Evolutionary conservation across 2,329 filamentous ascomycete species (phyloP).

Genomic region (Xylariaceae sp.): DNA sequence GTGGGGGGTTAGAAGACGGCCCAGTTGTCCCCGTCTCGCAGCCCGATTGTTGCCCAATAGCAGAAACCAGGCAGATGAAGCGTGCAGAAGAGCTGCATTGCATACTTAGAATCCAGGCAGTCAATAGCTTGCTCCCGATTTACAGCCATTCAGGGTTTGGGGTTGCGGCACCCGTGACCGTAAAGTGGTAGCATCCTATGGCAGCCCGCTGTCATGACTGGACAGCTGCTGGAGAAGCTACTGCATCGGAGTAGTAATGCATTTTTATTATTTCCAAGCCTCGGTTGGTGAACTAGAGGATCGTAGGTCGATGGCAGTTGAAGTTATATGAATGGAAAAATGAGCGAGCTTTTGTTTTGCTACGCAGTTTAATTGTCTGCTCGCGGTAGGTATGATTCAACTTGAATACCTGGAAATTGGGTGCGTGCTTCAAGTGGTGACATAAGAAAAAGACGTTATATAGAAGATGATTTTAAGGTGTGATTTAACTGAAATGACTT

Average conservation of each 20-base stretch:
- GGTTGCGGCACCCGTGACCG: slow-evolving; percentile 29
- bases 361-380: not conserved
- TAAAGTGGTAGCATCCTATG: slow-evolving; percentile 20
- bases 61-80: slow-evolving; percentile 14
- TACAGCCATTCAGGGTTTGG: slow-evolving; percentile 24
- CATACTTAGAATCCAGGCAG: slow-evolving; percentile 12
- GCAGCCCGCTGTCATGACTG: slow-evolving; percentile 26
- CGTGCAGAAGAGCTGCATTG: slow-evolving; percentile 25
- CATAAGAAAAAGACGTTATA: too few relatives aligned
- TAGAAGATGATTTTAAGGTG: too few relatives aligned
- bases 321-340: not conserved
- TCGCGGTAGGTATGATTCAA: slow-evolving; percentile 1
- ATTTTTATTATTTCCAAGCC: not conserved
- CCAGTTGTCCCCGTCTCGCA: slow-evolving; percentile 24
- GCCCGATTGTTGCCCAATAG: slow-evolving; percentile 28
- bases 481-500: slow-evolving; percentile 14
- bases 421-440: too few relatives aligned
- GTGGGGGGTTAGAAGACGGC: slow-evolving; percentile 15
- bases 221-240: slow-evolving; percentile 18
- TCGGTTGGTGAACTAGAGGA: not conserved
- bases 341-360: not conserved
- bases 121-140: slow-evolving; percentile 10
- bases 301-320: not conserved
- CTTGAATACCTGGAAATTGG: slow-evolving; percentile 13
- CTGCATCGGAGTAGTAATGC: slow-evolving; percentile 16